These are phyloP conservation scores for Xylona heveae DNA, from an alignment of 495 filamentous ascomycete genomes.

Conservation along the genomic window DNA sequence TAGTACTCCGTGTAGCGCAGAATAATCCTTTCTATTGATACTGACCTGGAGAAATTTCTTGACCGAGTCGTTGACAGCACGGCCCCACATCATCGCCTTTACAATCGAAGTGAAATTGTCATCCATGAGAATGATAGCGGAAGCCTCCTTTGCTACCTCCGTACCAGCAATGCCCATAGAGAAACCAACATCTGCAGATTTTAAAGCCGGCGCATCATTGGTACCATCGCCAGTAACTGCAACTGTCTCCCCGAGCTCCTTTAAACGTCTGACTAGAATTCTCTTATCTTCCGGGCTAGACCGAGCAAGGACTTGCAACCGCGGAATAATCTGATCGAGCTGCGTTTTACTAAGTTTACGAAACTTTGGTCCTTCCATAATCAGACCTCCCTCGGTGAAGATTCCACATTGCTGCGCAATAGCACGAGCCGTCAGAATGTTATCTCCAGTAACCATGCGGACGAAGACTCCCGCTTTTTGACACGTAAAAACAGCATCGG, in stretches of 20 bases:
- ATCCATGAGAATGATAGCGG: constrained; percentile 85
- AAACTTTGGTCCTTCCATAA: constrained; percentile 70
- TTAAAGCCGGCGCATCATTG: constrained; percentile 77
- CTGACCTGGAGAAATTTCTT: constrained; percentile 71
- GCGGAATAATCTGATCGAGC: constrained; percentile 50
- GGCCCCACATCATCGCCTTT: constrained; percentile 72
- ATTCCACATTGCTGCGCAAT: constrained; percentile 76
- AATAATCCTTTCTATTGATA: neutral
- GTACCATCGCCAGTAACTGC: constrained; percentile 88
- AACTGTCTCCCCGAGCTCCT: constrained; percentile 73
- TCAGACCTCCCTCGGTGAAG: constrained; percentile 46
- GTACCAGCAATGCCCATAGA: constrained; percentile 85
- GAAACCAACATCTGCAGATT: constrained; percentile 75
- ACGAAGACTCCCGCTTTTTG: constrained; percentile 65
- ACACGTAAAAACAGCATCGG: constrained; percentile 52
- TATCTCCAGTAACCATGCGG: constrained; percentile 85
- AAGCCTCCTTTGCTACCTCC: constrained; percentile 82
- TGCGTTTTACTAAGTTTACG: constrained; percentile 41
- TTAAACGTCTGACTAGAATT: constrained; percentile 56
- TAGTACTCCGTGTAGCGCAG: neutral
- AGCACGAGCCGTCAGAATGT: constrained; percentile 63
- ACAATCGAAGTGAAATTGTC: constrained; percentile 86
- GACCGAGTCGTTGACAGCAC: constrained; percentile 73
- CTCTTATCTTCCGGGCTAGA: constrained; percentile 75
- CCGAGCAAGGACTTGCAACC: constrained; percentile 63